A percentile compares a stretch with the other conserved stretches of the same genome.
phyloP scores from a whole-genome alignment of 176 grass and related monocot genomes.

The Rhynchospora tenuis region DNA sequence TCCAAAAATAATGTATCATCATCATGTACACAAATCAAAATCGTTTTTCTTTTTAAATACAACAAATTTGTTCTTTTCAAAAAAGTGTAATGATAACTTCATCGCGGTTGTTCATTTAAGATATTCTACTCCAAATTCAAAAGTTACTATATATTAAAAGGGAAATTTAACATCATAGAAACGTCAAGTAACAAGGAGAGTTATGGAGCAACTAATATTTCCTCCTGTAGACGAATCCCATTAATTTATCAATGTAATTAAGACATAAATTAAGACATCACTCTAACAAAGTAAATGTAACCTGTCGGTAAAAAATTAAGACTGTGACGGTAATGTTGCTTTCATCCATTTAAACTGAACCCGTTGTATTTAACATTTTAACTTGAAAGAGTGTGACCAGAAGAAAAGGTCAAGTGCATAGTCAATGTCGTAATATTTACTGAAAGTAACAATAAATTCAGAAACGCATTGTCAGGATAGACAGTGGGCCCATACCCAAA shows the following conservation, averaged over 20 bases:
- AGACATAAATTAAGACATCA: conserved; percentile 5
- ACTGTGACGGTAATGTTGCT: background rate
- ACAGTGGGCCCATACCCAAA: background rate
- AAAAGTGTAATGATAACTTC: conserved; percentile 5
- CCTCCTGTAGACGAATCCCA: background rate
- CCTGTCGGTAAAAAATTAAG: background rate
- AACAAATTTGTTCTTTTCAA: background rate
- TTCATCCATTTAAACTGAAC: conserved; percentile 5
- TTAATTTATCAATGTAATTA: background rate
- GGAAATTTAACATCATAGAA: background rate
- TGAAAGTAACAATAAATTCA: conserved; percentile 16
- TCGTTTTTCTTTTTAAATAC: background rate
- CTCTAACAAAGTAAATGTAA: conserved; percentile 6
- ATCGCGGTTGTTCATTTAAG: background rate
- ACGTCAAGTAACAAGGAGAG: background rate
- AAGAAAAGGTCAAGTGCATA: conserved; percentile 7
- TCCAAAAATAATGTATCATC: background rate
- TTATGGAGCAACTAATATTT: conserved; percentile 1
- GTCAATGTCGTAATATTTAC: conserved; percentile 7
- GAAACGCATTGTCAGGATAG: conserved; percentile 5
- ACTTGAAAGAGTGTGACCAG: conserved; percentile 4
- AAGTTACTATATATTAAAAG: background rate
- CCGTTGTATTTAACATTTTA: conserved; percentile 2
- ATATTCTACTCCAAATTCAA: background rate
- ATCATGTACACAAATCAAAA: background rate